Evolutionary conservation across 2,329 filamentous ascomycete species (phyloP).

Genomic region (Paraphoma chrysanthemicola): DNA sequence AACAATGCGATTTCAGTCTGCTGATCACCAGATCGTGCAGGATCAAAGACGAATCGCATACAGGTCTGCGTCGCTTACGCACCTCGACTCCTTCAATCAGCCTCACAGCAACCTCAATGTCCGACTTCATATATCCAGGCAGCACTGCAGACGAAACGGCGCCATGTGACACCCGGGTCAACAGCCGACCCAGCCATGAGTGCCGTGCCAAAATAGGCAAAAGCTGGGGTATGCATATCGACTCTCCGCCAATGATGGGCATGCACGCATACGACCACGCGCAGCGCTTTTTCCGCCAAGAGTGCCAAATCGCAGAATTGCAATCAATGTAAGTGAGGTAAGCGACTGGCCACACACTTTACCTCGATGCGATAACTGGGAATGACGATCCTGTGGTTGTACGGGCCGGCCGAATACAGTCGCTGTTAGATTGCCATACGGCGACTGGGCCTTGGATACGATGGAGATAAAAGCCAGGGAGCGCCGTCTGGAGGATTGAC

Average conservation of each 20-base stretch:
- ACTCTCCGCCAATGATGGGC: constrained; percentile 17
- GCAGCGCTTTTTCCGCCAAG: constrained; percentile 20
- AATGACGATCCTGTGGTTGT: constrained; percentile 14
- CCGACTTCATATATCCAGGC: constrained; percentile 13
- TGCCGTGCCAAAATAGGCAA: constrained; percentile 24
- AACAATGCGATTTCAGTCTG: neutral
- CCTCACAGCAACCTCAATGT: constrained; percentile 1
- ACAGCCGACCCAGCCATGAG: constrained; percentile 11
- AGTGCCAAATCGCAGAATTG: constrained; percentile 15
- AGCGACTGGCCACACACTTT: constrained; percentile 11
- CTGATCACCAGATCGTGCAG: neutral
- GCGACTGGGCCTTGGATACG: neutral
- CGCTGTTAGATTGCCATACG: constrained; percentile 16
- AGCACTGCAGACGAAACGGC: constrained; percentile 19
- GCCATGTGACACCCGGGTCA: constrained; percentile 20
- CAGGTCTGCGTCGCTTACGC: constrained; percentile 2
- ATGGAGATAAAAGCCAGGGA: constrained; percentile 18
- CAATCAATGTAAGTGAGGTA: constrained; percentile 31
- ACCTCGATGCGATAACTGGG: constrained; percentile 11
- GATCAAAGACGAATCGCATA: neutral
- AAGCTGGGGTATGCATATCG: constrained; percentile 19
- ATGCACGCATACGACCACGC: constrained; percentile 17
- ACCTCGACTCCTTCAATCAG: neutral
- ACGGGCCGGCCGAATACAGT: constrained; percentile 17
- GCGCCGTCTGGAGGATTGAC: neutral